A percentile compares a stretch with the other conserved stretches of the same genome.
phyloP scores from a whole-genome alignment of 2,329 filamentous ascomycete species.

The Hypocreales sp. region DNA sequence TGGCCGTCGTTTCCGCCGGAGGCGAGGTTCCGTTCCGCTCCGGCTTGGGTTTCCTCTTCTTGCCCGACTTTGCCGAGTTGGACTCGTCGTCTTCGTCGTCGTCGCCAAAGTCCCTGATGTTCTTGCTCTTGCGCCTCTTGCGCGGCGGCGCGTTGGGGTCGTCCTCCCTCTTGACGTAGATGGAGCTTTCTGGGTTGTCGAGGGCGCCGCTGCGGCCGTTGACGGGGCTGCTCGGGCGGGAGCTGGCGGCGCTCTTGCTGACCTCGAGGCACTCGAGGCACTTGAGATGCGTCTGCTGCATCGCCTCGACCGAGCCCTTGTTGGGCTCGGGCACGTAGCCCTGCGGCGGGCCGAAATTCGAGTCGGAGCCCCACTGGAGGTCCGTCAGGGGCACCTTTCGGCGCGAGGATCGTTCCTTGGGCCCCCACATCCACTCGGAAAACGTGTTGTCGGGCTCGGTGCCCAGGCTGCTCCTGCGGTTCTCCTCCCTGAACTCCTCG shows the following conservation, averaged over 20 bases:
- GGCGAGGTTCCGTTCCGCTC: constrained; percentile 18
- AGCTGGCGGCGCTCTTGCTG: constrained; percentile 42
- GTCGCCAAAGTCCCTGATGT: constrained; percentile 23
- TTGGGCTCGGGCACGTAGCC: constrained; percentile 42
- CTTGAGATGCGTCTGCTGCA: constrained; percentile 38
- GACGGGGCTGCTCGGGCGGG: constrained; percentile 40
- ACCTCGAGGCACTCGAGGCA: constrained; percentile 41
- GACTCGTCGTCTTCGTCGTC: constrained; percentile 25
- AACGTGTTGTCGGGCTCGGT: constrained; percentile 21
- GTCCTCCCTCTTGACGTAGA: constrained; percentile 15
- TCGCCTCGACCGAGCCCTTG: constrained; percentile 41
- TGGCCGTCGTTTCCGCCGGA: constrained; percentile 17
- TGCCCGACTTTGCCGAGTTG: constrained; percentile 15
- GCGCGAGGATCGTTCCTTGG: constrained; percentile 11
- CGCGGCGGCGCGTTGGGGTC: constrained; percentile 25
- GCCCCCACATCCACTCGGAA: constrained; percentile 24
- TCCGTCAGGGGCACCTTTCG: constrained; percentile 24
- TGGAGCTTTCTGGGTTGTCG: constrained; percentile 7
- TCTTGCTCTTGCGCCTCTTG: constrained; percentile 41
- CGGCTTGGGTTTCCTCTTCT: constrained; percentile 31
- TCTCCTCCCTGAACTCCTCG: constrained; percentile 25
- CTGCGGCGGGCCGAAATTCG: constrained; percentile 41
- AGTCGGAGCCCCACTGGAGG: constrained; percentile 54
- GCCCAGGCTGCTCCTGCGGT: constrained; percentile 15
- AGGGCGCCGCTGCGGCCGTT: constrained; percentile 5